These are phyloP conservation scores for Proliferodiscus dingleyae DNA, from an alignment of 2,329 filamentous ascomycete species.

Conservation along the genomic window DNA sequence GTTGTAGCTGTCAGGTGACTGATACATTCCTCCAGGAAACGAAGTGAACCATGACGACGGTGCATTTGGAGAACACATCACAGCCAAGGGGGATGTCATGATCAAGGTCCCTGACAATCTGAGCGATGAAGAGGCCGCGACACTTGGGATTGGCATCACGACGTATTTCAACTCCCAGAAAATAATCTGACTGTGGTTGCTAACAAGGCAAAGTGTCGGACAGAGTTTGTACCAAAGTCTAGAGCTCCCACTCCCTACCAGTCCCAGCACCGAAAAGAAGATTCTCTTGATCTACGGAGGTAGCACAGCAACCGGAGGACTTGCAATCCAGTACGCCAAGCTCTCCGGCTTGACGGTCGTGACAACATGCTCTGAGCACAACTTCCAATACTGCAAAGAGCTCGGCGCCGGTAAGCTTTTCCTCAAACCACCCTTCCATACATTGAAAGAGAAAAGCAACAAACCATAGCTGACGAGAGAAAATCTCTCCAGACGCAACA, in stretches of 20 bases:
- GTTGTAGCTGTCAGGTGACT: neutral
- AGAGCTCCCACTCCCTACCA: slow-evolving; percentile 41
- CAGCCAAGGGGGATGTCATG: slow-evolving; percentile 36
- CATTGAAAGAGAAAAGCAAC: too few relatives aligned
- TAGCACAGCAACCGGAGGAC: slow-evolving; percentile 44
- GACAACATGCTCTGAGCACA: slow-evolving; percentile 42
- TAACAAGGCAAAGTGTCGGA: slow-evolving; percentile 34
- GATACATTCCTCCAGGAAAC: slow-evolving; percentile 25
- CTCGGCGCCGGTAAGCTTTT: slow-evolving; percentile 40
- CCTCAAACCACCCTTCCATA: too few relatives aligned
- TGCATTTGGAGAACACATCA: slow-evolving; percentile 30
- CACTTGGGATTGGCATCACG: slow-evolving; percentile 24
- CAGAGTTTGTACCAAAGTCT: slow-evolving; percentile 46
- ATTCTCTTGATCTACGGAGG: slow-evolving; percentile 46
- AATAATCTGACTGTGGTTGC: slow-evolving; percentile 21
- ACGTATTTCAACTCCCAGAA: slow-evolving; percentile 23
- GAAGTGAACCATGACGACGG: slow-evolving; percentile 37
- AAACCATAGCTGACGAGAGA: too few relatives aligned
- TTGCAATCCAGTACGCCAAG: slow-evolving; percentile 46
- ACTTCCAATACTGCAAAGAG: slow-evolving; percentile 42
- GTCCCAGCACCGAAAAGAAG: slow-evolving; percentile 33
- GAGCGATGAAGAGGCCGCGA: slow-evolving; percentile 43
- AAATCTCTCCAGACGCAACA: slow-evolving; percentile 22
- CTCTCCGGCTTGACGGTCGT: slow-evolving; percentile 37
- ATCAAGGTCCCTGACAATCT: slow-evolving; percentile 42